Base-by-base conservation (phyloP, 1,139 yeast genomes). In the Pneumocystis jirovecii region DNA sequence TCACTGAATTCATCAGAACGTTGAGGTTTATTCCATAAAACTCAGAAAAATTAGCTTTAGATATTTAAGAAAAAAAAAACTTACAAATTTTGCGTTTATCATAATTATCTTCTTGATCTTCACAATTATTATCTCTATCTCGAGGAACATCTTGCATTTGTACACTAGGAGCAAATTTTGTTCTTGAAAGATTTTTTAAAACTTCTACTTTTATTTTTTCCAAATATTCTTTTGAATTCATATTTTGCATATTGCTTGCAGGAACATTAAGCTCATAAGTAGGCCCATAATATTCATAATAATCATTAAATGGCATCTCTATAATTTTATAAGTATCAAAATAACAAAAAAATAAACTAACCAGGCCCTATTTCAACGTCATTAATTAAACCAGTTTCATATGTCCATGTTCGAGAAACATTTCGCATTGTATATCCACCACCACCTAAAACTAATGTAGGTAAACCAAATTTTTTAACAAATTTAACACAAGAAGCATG, bases 401-500 rank as follows among this genome's bases (percentile, higher is more conserved):
- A 91, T 60, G 96, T 85, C 98, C 98, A 93, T 8, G 96, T 86
- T 72, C 97, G 81, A 44, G 96, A 90, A 62, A 93, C 98, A 75
- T 93, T 93, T 75, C 97, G 82, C 87, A 93, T 93, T 21, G 97
- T 93, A 76, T 93, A 93, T 42, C 98, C 98, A 71, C 98, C 98
- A 65, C 98, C 98, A 61, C 98, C 98, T 29, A 93, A 82, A 29
- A 91, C 95, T 80, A 93, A 81, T 80, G 90, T 82, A 17, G 97
- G 98, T 65, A 90, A 79, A 66, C 89, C 89, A 75, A 91, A 89
- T 50, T 89, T 83, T 75, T 89, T 89, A 70, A 91, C 89, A 74
- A 81, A 93, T 74, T 87, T 87, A 65, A 91, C 95, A 79, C 97
- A 93, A 76, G 89, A 91, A 64, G 97, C 97, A 73, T 93, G 98